Evolutionary conservation across 2,329 filamentous ascomycete genomes (phyloP).

Genomic region (Pseudonectria buxi): DNA sequence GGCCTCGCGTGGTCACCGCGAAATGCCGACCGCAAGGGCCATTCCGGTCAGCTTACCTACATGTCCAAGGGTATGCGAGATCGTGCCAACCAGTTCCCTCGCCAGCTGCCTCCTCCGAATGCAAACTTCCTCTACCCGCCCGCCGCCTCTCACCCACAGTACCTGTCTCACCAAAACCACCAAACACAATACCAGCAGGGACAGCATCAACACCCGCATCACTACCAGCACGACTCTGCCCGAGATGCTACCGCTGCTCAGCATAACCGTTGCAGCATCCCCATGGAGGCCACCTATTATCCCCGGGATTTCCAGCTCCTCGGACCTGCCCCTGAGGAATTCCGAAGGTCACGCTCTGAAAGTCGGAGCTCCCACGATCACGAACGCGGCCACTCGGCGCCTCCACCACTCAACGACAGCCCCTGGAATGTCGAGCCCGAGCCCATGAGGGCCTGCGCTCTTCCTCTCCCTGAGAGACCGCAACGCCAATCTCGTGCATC

Average conservation of each 20-base stretch:
- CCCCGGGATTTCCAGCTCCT: background rate
- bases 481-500: constrained; percentile 13
- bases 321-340: constrained; percentile 3
- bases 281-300: background rate
- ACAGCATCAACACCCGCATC: constrained; percentile 12
- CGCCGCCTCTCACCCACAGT: constrained; percentile 9
- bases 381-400: constrained; percentile 43
- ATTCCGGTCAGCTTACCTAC: constrained; percentile 37
- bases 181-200: constrained; percentile 11
- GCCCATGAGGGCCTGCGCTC: constrained; percentile 22
- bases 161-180: constrained; percentile 1
- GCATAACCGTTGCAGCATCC: background rate
- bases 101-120: constrained; percentile 38
- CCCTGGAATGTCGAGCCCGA: constrained; percentile 38
- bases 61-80: constrained; percentile 40
- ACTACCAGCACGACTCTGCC: constrained; percentile 2
- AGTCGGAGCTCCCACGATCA: constrained; percentile 31
- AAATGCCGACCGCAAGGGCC: constrained; percentile 30
- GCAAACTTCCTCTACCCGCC: constrained; percentile 36
- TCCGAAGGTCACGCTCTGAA: constrained; percentile 14
- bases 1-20: constrained; percentile 44
- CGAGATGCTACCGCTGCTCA: constrained; percentile 4
- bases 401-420: constrained; percentile 40
- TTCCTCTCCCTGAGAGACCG: constrained; percentile 12
- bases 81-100: constrained; percentile 35